A percentile compares a stretch with the other conserved stretches of the same genome.
These are phyloP conservation scores for Suillus bovinus DNA, from an alignment of 768 basidiomycete genomes.

Conservation along the genomic window DNA sequence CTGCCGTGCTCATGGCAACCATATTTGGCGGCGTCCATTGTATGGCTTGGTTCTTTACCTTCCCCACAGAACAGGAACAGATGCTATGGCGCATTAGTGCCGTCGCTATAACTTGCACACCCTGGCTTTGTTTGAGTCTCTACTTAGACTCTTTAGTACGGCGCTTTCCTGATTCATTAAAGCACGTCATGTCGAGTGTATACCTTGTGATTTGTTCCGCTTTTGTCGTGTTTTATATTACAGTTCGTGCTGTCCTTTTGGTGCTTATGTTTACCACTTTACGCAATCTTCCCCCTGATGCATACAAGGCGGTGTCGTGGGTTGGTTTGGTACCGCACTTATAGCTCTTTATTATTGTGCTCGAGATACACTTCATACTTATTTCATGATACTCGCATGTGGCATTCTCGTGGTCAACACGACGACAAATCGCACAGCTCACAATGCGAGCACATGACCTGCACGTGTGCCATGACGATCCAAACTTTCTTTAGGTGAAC, in stretches of 20 bases:
- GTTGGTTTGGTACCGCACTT: background rate
- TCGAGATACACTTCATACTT: background rate
- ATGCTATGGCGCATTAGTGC: constrained; percentile 24
- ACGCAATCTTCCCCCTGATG: background rate
- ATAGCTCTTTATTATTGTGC: background rate
- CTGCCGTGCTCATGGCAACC: constrained; percentile 8
- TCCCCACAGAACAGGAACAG: constrained; percentile 19
- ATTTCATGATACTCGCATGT: background rate
- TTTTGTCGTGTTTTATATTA: background rate
- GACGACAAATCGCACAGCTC: too few species aligned
- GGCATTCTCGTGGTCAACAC: background rate
- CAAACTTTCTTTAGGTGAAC: too few species aligned
- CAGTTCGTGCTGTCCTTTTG: background rate
- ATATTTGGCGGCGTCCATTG: constrained; percentile 31
- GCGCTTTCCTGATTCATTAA: too few species aligned
- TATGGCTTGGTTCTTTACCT: constrained; percentile 24
- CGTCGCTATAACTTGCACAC: constrained; percentile 11
- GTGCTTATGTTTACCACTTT: background rate
- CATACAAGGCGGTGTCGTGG: background rate
- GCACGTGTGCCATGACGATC: too few species aligned
- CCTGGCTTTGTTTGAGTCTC: background rate
- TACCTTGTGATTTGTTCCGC: background rate
- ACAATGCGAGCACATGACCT: too few species aligned
- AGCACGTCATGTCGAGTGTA: background rate
- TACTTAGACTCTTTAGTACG: too few species aligned